Evolutionary conservation across 306 rosid genomes (phyloP), one percentile per base, ranked within the genome.

Genomic region (Hippophae tibetana): DNA sequence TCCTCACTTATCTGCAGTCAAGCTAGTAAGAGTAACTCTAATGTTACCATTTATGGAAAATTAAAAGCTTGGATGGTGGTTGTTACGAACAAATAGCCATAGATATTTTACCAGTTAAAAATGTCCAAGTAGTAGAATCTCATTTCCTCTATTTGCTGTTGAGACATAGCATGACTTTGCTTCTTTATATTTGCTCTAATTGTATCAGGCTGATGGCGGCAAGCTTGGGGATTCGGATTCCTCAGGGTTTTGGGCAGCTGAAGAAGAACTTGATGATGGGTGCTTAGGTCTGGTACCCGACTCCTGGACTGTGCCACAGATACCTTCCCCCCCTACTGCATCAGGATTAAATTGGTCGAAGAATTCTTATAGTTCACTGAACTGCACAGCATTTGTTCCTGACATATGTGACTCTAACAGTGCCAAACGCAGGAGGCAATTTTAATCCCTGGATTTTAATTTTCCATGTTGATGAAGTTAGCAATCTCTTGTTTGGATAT

Each of bases 321-420:
- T 83, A 26, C 81, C 90, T 64, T 93, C 99, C 13, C 99, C 95
- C 5, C 97, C 97, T 49, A 93, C 97, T 27, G 81, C 90, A 47
- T 88, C 97, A 0, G 99, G 99, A 10, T 61, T 92, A 41, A 5
- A 77, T 77, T 93, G 97, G 97, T 89, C 95, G 8, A 75, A 76
- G 70, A 56, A 69, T 74, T 72, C 56, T 66, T 85, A 67, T 31
- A 67, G 54, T 65, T 65, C 78, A 42, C 70, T 68, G 10, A 58
- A 82, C 51, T 58, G 66, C 60, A 60, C 83, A 11, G 60, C 60
- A 18, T 86, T 60, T 74, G 99, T 86, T 80, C 97, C 97, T 13
- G 82, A 88, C 65, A 60, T 84, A 56, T 65, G 54, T 75, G 43
- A 61, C 58, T 65, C 88, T 11, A 74, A 42, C 43, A 52, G 68